Conservation (phyloP, 78 protist genomes). For the Dictyostelium intermedium region DNA sequence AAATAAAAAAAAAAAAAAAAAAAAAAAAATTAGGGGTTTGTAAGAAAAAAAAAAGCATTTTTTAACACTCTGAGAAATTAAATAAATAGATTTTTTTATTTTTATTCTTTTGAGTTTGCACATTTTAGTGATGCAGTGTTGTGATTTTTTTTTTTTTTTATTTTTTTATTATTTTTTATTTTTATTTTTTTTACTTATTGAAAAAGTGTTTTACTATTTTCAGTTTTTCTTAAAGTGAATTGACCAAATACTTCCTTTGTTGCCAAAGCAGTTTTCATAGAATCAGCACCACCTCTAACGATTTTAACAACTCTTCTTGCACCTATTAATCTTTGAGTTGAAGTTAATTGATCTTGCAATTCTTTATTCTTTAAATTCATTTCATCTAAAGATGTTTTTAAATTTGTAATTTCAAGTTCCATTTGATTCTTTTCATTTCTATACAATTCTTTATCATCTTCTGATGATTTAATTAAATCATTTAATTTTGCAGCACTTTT, state of each 20-base stretch:
- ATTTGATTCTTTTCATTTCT: neutral
- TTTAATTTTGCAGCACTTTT: conserved; percentile 34
- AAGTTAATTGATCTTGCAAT: conserved; percentile 35
- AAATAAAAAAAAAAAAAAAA: too few relatives aligned
- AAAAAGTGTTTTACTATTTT: neutral
- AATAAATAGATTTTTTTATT: too few relatives aligned
- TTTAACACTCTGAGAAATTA: too few relatives aligned
- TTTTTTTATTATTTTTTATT: neutral
- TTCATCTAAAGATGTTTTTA: neutral
- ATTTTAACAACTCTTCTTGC: conserved; percentile 33
- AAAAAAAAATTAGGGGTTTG: too few relatives aligned
- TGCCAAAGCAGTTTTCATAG: conserved; percentile 40
- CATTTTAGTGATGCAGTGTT: too few relatives aligned
- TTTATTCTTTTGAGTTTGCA: neutral
- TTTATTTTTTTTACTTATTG: neutral
- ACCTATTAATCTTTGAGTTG: conserved; percentile 48
- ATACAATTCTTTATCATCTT: neutral
- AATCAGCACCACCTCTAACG: conserved; percentile 53
- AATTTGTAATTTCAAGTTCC: neutral
- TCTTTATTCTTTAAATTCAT: conserved; percentile 25
- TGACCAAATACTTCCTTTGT: conserved; percentile 51
- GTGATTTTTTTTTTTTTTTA: neutral
- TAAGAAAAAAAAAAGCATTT: too few relatives aligned
- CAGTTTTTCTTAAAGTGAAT: conserved; percentile 9
- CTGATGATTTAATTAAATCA: conserved; percentile 27